Percentiles rank a stretch among this genome's conserved stretches.
Conservation (phyloP, 441 rosid genomes). For the Geranium incanum region DNA sequence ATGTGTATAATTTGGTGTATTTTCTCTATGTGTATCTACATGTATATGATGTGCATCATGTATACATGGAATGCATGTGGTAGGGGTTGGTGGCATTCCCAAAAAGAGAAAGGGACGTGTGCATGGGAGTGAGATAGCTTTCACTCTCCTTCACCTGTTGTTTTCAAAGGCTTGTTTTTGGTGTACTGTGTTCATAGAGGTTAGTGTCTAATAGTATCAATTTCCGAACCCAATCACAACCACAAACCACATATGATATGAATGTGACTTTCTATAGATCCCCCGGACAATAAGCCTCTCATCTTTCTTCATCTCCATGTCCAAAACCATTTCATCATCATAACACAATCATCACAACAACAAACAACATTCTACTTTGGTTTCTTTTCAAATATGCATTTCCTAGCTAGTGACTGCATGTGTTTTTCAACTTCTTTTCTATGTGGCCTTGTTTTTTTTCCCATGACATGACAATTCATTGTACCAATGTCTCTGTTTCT, state of each 20-base stretch:
- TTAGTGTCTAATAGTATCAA: conserved; percentile 24
- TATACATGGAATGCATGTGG: no score
- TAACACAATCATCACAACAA: background rate
- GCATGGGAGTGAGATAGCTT: conserved; percentile 37
- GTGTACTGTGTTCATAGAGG: conserved; percentile 12
- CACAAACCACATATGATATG: conserved; percentile 17
- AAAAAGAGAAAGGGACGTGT: conserved; percentile 36
- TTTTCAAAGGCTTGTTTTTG: conserved; percentile 24
- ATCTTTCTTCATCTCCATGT: background rate
- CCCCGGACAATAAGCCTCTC: conserved; percentile 31
- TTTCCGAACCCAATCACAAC: conserved; percentile 32
- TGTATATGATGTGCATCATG: no score
- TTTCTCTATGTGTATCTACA: no score
- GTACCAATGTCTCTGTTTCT: background rate
- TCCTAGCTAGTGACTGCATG: background rate
- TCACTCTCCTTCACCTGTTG: conserved; percentile 29
- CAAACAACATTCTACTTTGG: no score
- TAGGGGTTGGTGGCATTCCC: background rate
- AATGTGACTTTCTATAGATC: conserved; percentile 18
- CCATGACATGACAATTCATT: background rate
- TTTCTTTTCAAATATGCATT: no score
- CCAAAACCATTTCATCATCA: background rate
- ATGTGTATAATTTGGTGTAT: no score
- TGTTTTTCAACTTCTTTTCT: background rate
- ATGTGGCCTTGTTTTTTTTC: background rate